phyloP scores from a whole-genome alignment of 139 green algal genomes.

The Chlorella sp. region DNA sequence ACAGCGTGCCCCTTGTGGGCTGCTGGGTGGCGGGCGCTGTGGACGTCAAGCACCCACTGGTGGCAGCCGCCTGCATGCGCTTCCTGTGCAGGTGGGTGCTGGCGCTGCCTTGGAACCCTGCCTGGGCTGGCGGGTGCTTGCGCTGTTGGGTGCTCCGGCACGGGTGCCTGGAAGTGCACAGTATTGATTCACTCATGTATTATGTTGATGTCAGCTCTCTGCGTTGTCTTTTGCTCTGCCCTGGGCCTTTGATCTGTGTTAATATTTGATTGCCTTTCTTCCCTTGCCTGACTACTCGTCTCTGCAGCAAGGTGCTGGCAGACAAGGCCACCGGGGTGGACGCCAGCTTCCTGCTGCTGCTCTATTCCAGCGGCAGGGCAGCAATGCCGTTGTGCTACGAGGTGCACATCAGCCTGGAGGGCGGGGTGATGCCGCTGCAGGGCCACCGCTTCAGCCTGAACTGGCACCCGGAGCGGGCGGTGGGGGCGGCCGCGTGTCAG shows the following conservation, averaged over 20 bases:
- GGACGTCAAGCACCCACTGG: slow-evolving; percentile 26
- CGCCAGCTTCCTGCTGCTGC: slow-evolving; percentile 39
- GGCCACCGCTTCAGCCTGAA: neutral
- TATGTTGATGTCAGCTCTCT: neutral
- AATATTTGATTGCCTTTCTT: neutral
- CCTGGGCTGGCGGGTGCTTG: too few relatives aligned
- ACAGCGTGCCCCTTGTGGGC: slow-evolving; percentile 28
- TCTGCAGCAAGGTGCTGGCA: slow-evolving; percentile 14
- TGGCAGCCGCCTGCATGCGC: slow-evolving; percentile 35
- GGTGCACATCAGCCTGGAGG: slow-evolving; percentile 5
- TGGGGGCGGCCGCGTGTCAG: neutral
- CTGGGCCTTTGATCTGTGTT: neutral
- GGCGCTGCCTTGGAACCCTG: neutral
- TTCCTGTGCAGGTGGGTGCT: slow-evolving; percentile 17
- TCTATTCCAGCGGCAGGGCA: slow-evolving; percentile 13
- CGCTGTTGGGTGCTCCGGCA: neutral
- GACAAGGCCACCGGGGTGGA: slow-evolving; percentile 25
- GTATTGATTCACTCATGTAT: too few relatives aligned
- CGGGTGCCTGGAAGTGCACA: too few relatives aligned
- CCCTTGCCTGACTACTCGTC: neutral
- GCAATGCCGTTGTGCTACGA: slow-evolving; percentile 1
- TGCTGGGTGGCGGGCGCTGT: slow-evolving; percentile 36
- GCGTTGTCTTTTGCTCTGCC: neutral
- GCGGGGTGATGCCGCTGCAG: neutral
- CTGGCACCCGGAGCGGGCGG: neutral